Evolutionary conservation across 2,329 filamentous ascomycete species (phyloP).

Genomic region (Tolypocladium tundrense): DNA sequence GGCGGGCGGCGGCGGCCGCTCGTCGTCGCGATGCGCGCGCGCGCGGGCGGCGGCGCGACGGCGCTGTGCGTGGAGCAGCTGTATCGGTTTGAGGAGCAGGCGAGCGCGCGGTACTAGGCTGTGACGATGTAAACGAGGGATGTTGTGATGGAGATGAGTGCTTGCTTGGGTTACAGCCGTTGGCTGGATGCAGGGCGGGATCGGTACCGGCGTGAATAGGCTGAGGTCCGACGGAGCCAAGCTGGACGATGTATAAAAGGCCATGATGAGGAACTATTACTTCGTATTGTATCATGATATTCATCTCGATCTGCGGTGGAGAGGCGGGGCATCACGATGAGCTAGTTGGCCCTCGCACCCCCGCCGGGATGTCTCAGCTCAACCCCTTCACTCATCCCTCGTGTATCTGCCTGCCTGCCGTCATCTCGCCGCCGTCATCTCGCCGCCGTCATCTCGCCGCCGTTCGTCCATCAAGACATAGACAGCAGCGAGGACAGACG

Average conservation of each 20-base stretch:
- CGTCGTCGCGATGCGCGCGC: not conserved
- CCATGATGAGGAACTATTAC: too few relatives aligned
- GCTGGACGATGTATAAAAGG: too few relatives aligned
- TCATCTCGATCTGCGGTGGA: not conserved
- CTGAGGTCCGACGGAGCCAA: too few relatives aligned
- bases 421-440: not conserved
- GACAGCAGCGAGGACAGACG: not conserved
- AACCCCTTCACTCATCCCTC: not conserved
- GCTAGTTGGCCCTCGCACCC: not conserved
- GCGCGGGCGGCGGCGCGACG: not conserved
- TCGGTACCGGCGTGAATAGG: not conserved
- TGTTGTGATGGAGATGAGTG: not conserved
- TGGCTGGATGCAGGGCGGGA: not conserved
- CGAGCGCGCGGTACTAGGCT: not conserved
- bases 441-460: not conserved
- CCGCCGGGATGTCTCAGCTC: not conserved
- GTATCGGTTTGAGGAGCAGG: conserved; percentile 64
- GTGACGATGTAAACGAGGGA: not conserved
- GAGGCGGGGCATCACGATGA: not conserved
- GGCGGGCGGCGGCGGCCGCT: not conserved
- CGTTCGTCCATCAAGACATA: not conserved
- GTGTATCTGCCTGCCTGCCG: not conserved
- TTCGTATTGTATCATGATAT: too few relatives aligned
- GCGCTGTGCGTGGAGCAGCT: conserved; percentile 55
- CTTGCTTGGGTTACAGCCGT: not conserved